Base-by-base conservation (phyloP, 2,329 filamentous ascomycete genomes). In the Aspergillus tamarii region DNA sequence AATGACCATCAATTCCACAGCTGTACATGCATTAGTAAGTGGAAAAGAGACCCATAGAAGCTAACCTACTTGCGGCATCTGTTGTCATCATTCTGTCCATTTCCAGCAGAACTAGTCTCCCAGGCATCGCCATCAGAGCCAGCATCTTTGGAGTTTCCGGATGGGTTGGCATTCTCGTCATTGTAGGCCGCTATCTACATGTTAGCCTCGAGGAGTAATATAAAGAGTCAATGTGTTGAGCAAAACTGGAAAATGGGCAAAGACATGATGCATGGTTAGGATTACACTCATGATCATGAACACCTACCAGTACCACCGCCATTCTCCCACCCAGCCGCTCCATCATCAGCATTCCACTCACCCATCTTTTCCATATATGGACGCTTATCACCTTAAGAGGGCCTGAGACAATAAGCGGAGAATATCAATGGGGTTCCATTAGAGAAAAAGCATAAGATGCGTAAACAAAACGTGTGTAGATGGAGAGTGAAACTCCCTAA, bases 1-100 rank as follows among this genome's bases (percentile, higher is more conserved):
- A 79, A 65, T 81, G 78, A 36, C 73, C 76, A 55, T 71, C 64
- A 19, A 69, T 66, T 60, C 77, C 77, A 63, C 78, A 81, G 62
- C 76, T 78, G 36, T 57, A 28, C 36, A 50, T 62, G 28, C n/a
- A 14, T 70, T 60, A 71, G 63, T 8, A 57, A 39, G 14, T 7
- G 16, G 14, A 5, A 39, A 14, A 56, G 16, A 30, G 6, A 36
- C 12, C 39, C 46, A 59, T 7, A 41, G 32, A 60, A n/a, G 14
- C 11, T 36, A 32, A 73, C 77, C 67, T 68, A 80, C 78, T 76
- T 77, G 68, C 75, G 77, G 65, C 77, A 80, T 26, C 62, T 66
- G 54, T 71, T 69, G 34, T 77, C 72, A 58, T 65, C 46, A 2
- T 48, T 60, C 21, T 64, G 48, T 23, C 41, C 61, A 10, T 59